Conservation (phyloP, 2,329 filamentous ascomycete genomes). For the Periconia sp. region DNA sequence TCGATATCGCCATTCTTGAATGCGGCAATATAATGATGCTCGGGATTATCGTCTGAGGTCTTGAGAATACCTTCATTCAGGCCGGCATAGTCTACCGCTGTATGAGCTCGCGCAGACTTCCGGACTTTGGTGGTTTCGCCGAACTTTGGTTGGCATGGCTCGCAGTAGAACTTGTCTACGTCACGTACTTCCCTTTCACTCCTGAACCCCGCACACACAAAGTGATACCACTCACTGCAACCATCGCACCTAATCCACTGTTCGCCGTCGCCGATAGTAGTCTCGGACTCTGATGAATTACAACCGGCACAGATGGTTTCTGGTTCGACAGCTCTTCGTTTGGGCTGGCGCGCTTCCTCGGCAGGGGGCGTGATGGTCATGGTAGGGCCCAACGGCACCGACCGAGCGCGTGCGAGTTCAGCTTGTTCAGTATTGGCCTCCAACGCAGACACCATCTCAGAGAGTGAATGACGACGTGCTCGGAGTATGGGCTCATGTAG, state of each 20-base stretch:
- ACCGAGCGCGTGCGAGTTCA: conserved; percentile 29
- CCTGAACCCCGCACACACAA: conserved; percentile 70
- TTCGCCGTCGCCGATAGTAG: conserved; percentile 60
- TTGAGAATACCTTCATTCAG: conserved; percentile 70
- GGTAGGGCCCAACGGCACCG: conserved; percentile 36
- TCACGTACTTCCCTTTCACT: conserved; percentile 68
- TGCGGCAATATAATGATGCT: conserved; percentile 72
- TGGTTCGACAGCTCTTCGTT: conserved; percentile 26
- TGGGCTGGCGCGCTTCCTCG: conserved; percentile 6
- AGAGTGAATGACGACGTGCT: conserved; percentile 40
- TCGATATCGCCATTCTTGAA: conserved; percentile 69
- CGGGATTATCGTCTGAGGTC: conserved; percentile 67
- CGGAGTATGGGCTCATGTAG: conserved; percentile 16
- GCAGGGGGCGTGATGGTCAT: conserved; percentile 18
- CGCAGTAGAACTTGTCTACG: conserved; percentile 72
- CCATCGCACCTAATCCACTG: conserved; percentile 73
- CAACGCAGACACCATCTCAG: conserved; percentile 16
- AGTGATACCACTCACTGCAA: conserved; percentile 73
- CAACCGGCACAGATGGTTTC: conserved; percentile 63
- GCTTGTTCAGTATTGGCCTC: conserved; percentile 2
- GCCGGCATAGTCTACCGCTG: conserved; percentile 71
- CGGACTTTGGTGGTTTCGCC: conserved; percentile 71
- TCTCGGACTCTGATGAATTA: conserved; percentile 60
- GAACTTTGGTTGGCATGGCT: conserved; percentile 62
- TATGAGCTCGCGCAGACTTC: conserved; percentile 69